Evolutionary conservation across 768 basidiomycete species (phyloP), one percentile per base, ranked within the genome.

Genomic region (Phaeotremella skinneri): DNA sequence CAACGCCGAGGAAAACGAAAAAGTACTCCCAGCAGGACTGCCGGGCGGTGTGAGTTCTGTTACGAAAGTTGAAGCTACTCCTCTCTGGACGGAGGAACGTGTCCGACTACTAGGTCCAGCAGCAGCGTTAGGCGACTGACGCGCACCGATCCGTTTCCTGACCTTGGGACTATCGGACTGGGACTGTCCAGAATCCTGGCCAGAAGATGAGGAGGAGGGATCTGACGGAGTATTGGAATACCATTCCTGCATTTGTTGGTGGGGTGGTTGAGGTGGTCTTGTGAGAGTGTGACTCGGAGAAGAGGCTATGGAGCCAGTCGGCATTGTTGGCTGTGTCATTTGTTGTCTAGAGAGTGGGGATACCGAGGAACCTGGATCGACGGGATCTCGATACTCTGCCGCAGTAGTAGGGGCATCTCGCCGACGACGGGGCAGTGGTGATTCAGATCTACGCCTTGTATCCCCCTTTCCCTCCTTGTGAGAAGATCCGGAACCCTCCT

Each of bases 1-100:
- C 39, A 55, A 29, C 5, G 41, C 45, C 2, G 54, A 45, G 14
- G 37, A 25, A 29, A 55, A 55, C n/a, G 54, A 43, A 32, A 55
- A 55, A 17, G 26, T 29, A 30, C 54, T 55, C 13, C 21, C 41
- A 29, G 42, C 45, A 26, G 54, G 54, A 4, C 41, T 43, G 2
- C 5, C 21, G 4, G 54, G 54, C 29, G 54, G 54, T 27, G 54
- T 55, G 21, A 45, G 43, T 45, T 45, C 13, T 6, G 21, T 23
- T 11, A 45, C 43, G 23, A 45, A 45, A 45, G 43, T 45, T 37
- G 34, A 7, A 37, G 34, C 34, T 7, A 17, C 34, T 37, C 34
- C 17, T 17, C n/a, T n/a, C n/a, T n/a, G n/a, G n/a, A n/a, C n/a
- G n/a, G n/a, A n/a, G n/a, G 34, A 37, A 7, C 34, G 7, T 11